Evolutionary conservation across 2,329 filamentous ascomycete species (phyloP), one percentile per base, ranked within the genome.

Genomic region (Zalaria obscura): DNA sequence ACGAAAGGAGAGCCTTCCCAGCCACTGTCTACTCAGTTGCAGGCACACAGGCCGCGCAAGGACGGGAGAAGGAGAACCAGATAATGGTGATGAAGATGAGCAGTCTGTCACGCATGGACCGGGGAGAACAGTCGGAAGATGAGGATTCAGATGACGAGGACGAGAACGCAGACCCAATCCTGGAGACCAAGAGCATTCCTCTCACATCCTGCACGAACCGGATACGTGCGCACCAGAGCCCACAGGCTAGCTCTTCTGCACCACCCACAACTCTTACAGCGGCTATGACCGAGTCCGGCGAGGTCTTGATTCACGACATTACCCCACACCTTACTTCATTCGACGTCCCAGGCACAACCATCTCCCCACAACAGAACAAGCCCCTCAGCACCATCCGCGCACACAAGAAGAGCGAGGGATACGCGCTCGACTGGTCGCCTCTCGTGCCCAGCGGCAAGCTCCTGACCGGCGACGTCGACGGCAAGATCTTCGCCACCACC

Each of bases 71-170:
- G 60, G 91, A 98, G 56, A 98, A 98, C 62, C 79, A 93, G 63
- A 69, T 98, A 55, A 80, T 96, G 77, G 79, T 96, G 33, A 85
- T 95, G 76, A 96, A 96, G 67, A 80, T 98, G 59, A 94, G 87
- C 56, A 84, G 88, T 10, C 69, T 98, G 47, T 85, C 84, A 57
- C 80, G 79, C 57, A 95, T 91, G 80, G 83, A 93, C 55, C 73
- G 75, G 45, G 75, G 73, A 2, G 73, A 70, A 25, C 80, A 81
- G 36, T 79, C 82, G 10, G 77, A 80, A 31, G 75, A 74, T 11
- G 73, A 75, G 38, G 76, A 78, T 27, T 76, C 83, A 37, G 67
- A 68, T 4, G 82, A 87, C 48, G 81, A 83, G 47, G 86, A 93
- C 46, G 73, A 76, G 49, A 67, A 67, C 49, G 68, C 82, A 48